Base-by-base conservation (phyloP, 345 rosid species). In the Eucalyptus lansdowneana region DNA sequence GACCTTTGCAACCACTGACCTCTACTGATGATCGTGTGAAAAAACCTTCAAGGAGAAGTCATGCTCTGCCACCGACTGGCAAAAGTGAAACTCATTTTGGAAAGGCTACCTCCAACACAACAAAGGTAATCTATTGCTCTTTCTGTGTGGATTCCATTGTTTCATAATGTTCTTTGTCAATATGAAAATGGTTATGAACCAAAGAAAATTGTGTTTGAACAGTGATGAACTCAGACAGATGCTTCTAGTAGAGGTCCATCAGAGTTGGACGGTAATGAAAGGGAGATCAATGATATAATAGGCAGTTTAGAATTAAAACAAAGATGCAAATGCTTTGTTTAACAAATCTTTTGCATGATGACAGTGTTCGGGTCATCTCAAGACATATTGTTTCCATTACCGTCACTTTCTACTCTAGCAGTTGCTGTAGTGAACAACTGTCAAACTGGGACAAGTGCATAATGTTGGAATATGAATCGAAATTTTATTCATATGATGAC, bases 1-100 rank as follows among this genome's bases (percentile, higher is more conserved):
- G 91, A 90, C 95, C 96, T 90, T 91, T 95, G 88, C 96, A 94
- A 90, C 89, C 93, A 87, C 92, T 96, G 31, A 93, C 94, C 89
- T 89, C 95, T 72, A 69, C 89, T 80, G 92, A 91, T 88, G 95
- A 94, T 50, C 56, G 89, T 4, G 93, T 91, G 88, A 93, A 91
- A 92, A 94, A 91, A 91, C 80, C 92, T 89, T 93, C 92, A 29
- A 94, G 91, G 92, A 90, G 89, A 50, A 90, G 86, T 60, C 91
- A 93, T 47, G 91, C 93, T 80, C 86, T 91, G 51, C 94, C 89
- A 44, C 89, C 56, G 51, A 90, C 90, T 56, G 91, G 93, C 62
- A 94, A 89, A 88, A 89, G 47, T 27, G 92, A 86, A 86, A n/a
- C 90, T 89, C 90, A 91, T 45, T 91, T 92, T 87, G 93, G 91